These are phyloP conservation scores for Ceratocystis papillata DNA, from an alignment of 2,329 filamentous ascomycete genomes.

Conservation along the genomic window DNA sequence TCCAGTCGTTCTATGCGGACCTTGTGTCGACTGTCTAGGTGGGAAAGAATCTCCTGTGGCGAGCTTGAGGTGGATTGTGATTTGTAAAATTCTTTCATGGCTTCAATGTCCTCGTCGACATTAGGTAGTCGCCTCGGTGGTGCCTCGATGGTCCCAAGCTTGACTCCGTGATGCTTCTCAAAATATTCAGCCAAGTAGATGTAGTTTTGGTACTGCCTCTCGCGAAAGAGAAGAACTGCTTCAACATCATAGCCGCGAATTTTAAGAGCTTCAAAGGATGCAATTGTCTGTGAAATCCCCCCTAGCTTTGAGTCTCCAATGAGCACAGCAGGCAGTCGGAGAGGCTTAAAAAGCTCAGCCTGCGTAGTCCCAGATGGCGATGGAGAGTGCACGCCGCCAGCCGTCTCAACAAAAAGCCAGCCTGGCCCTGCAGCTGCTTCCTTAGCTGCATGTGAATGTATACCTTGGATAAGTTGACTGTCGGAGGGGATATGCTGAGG, in stretches of 20 bases:
- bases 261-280: slow-evolving; percentile 65
- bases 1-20: slow-evolving; percentile 49
- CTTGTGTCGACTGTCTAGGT: slow-evolving; percentile 44
- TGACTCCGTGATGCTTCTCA: slow-evolving; percentile 44
- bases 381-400: slow-evolving; percentile 71
- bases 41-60: slow-evolving; percentile 39
- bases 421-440: slow-evolving; percentile 37
- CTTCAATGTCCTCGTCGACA: slow-evolving; percentile 40
- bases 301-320: slow-evolving; percentile 66
- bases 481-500: slow-evolving; percentile 42
- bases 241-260: slow-evolving; percentile 71
- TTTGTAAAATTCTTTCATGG: slow-evolving; percentile 56
- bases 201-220: slow-evolving; percentile 56
- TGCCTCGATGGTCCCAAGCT: slow-evolving; percentile 45
- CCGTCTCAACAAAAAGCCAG: slow-evolving; percentile 68
- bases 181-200: slow-evolving; percentile 61
- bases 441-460: slow-evolving; percentile 38
- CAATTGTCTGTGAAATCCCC: slow-evolving; percentile 70
- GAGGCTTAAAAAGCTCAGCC: slow-evolving; percentile 63
- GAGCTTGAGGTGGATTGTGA: slow-evolving; percentile 33
- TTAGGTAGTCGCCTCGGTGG: slow-evolving; percentile 42
- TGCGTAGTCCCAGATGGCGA: slow-evolving; percentile 65
- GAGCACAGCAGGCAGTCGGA: slow-evolving; percentile 62
- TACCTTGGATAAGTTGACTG: slow-evolving; percentile 39
- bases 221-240: slow-evolving; percentile 56